Evolutionary conservation across 2,329 filamentous ascomycete genomes (phyloP), one percentile per base, ranked within the genome.

Genomic region (Colletotrichum tamarilloi): DNA sequence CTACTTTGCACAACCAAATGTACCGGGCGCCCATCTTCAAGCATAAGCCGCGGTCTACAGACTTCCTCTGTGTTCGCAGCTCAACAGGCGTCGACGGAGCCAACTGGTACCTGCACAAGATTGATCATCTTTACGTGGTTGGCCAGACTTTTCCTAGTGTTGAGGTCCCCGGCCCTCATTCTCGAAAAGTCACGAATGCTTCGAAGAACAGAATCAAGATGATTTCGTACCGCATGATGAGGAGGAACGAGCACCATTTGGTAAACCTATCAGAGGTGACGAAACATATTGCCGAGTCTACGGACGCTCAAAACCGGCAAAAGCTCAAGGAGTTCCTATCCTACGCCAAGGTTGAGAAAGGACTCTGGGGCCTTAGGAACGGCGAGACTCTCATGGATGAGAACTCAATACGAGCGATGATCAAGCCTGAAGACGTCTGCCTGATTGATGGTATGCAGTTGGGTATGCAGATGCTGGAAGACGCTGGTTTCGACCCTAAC

Each of bases 191-290:
- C 35, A 99, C 97, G 0, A 98, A 97, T 70, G 95, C 96, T n/a
- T 93, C 94, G 46, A 99, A 99, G 86, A 97, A 97, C 82, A 92
- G 97, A 46, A 92, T 99, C 82, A 98, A 97, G 85, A 98, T 98
- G 92, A 92, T 99, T 52, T 94, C 95, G 0, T 98, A 95, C 81
- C 93, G 97, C 63, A 92, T 98, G 81, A 94, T 97, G 78, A 90
- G 92, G 75, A 94, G 94, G 78, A 95, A 92, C 77, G 87, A 90
- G 22, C 90, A 92, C 30, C 86, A 92, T 73, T 88, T 91, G 57
- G 89, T 95, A 28, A 92, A 92, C 26, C 90, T 97, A 19, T 91
- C 90, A n/a, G 94, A 96, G 78, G 93, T 99, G 49, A 98, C 95
- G 3, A 93, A 92, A 57, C 97, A 99, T 81, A 94, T 98, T 74